Base-by-base conservation (phyloP, 2,329 filamentous ascomycete species). In the Sporothrix variecibatus region DNA sequence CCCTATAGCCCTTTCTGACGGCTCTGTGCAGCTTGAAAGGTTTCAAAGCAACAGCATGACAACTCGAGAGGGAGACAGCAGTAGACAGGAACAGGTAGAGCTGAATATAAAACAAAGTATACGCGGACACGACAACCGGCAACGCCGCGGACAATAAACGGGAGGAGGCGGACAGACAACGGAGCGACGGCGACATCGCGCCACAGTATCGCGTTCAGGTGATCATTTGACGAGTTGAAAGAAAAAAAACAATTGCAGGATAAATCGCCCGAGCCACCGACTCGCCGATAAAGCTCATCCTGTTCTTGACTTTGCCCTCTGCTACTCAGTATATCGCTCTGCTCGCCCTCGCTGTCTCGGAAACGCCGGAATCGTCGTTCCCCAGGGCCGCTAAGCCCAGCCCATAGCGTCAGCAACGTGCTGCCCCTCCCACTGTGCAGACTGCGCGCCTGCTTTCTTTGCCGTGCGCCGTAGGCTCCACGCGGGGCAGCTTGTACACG, bases 331-430 rank as follows among this genome's bases (percentile, higher is more conserved):
- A 15, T 23, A 23, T 34, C 60, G 23, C 62, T 38, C 62, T 34
- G 6, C 12, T 68, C 46, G 67, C 67, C 11, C 46, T 51, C 67
- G 43, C 43, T 38, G 67, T 69, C 67, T 69, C 67, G 67, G 67
- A 69, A 69, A 53, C 67, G 67, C 67, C 67, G 67, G 67, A 69
- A 53, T 53, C 11, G 67, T 23, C 26, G 8, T n/a, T 53, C 28
- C 46, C 43, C 31, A 51, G 28, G 17, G 20, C 46, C 67, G 28
- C 46, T 51, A 17, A 69, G 67, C 43, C 28, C 67, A 67, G 38
- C 46, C 17, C 43, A 34, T 51, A 53, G 67, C 67, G 43, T 69
- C 46, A 53, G 46, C 67, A 69, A 34, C 43, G 26, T n/a, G 15
- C 40, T 68, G 65, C 65, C 65, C 65, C 65, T 68, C 67, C 31